Base-by-base conservation (phyloP, 768 basidiomycete genomes). In the Crucibulum laeve region DNA sequence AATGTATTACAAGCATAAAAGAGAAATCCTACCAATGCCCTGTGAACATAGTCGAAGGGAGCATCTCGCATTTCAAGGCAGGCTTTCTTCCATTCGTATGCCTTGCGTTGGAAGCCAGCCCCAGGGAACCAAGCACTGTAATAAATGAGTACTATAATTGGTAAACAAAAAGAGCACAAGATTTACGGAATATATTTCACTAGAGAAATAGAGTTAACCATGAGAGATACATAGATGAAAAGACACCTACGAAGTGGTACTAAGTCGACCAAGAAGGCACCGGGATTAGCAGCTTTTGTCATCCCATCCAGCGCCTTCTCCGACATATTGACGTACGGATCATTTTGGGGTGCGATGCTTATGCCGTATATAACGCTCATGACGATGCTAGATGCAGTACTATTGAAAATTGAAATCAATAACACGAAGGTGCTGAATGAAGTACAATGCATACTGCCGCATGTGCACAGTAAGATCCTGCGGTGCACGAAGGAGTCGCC, bases 331-430 rank as follows among this genome's bases (percentile, higher is more conserved):
- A 79, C 64, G 51, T 77, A 79, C 21, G 58, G 59, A 45, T 79
- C 77, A 0, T 65, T 61, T 17, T 63, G 55, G 6, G 68, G 61
- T 6, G 65, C 56, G 38, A 76, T 66, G 18, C 62, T 56, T 33
- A 79, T 76, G 3, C 76, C 77, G 42, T 78, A 79, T 5, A 68
- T 68, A 3, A 76, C 67, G 17, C 69, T 67, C 75, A 79, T 78
- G 40, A 78, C 77, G 3, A 71, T 65, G 36, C 73, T 71, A 4
- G 72, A 76, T 15, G 75, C 61, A 44, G 74, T 74, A 25, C 75
- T 79, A 50, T 8, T 19, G 18, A 42, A 14, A 4, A 33, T 44
- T 19, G 44, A 44, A 6, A 11, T 43, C 3, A 33, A n/a, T 43
- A 25, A 6, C 18, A 33, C 7, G 4, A 25, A 43, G 5, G 14